Percentiles rank a stretch among this genome's conserved stretches.
Conservation (phyloP, 441 rosid genomes). For the Bruguiera hainesii region DNA sequence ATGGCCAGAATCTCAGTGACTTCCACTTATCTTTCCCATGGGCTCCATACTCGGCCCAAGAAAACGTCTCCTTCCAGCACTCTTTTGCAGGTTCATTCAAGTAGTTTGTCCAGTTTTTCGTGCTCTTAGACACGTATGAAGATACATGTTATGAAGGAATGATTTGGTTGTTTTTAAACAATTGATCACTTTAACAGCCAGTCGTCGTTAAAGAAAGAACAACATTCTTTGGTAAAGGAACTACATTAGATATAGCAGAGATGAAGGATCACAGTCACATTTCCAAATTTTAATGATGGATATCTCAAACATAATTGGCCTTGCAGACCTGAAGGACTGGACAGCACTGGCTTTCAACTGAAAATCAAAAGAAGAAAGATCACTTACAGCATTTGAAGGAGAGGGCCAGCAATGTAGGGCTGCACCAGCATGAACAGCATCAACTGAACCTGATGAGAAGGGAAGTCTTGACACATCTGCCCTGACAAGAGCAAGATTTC, state of each 20-base stretch:
- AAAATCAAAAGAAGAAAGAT: neutral
- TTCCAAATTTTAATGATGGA: neutral
- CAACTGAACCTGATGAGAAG: constrained; percentile 71
- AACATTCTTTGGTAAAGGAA: too few species aligned
- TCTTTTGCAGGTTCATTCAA: neutral
- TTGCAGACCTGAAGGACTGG: neutral
- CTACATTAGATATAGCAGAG: neutral
- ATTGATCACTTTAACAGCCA: too few species aligned
- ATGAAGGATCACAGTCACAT: neutral
- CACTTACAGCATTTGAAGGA: constrained; percentile 79
- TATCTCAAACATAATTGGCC: neutral
- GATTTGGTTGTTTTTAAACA: neutral
- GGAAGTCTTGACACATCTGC: constrained; percentile 93
- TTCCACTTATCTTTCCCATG: neutral
- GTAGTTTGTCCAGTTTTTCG: too few species aligned
- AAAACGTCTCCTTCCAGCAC: neutral
- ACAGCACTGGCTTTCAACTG: constrained; percentile 2
- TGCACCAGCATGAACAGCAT: constrained; percentile 92
- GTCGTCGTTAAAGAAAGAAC: neutral
- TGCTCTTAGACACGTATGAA: neutral
- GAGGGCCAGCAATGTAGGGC: constrained; percentile 98
- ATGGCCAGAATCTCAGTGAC: neutral
- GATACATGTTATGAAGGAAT: neutral
- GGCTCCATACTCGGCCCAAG: neutral
- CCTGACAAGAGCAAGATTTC: constrained; percentile 84